Percentiles rank a stretch among this genome's conserved stretches.
phyloP scores from a whole-genome alignment of 2,329 filamentous ascomycete species.

The Beauveria varroae region DNA sequence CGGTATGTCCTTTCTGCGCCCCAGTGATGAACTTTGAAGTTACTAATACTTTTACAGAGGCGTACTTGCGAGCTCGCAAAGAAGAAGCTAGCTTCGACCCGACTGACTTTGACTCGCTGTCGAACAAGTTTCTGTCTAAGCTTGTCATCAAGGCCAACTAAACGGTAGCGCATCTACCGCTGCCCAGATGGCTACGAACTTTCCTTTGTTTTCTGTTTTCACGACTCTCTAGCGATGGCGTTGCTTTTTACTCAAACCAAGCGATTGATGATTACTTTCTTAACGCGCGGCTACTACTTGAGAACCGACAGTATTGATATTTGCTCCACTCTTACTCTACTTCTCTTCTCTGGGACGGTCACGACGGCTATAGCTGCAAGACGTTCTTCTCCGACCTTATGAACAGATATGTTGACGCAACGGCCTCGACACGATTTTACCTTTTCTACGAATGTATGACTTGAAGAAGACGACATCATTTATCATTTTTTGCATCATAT shows the following conservation, averaged over 20 bases:
- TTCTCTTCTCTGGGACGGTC: slow-evolving; percentile 24
- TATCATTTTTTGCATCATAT: slow-evolving; percentile 9
- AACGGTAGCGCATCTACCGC: slow-evolving; percentile 13
- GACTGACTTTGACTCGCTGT: slow-evolving; percentile 87
- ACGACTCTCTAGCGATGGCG: slow-evolving; percentile 19
- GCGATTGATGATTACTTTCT: slow-evolving; percentile 8
- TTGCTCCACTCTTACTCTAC: slow-evolving; percentile 24
- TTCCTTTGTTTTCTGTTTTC: slow-evolving; percentile 17
- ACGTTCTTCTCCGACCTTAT: slow-evolving; percentile 22
- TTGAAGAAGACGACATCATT: slow-evolving; percentile 27
- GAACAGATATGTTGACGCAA: slow-evolving; percentile 26
- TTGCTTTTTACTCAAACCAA: slow-evolving; percentile 5
- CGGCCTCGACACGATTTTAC: slow-evolving; percentile 28
- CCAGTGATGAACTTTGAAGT: background rate
- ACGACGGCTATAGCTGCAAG: slow-evolving; percentile 23
- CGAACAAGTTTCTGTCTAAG: slow-evolving; percentile 95
- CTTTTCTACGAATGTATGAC: slow-evolving; percentile 34
- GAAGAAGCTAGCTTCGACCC: slow-evolving; percentile 74
- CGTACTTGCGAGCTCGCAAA: slow-evolving; percentile 73
- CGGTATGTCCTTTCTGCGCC: slow-evolving; percentile 52
- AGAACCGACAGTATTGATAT: slow-evolving; percentile 16
- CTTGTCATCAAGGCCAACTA: slow-evolving; percentile 92
- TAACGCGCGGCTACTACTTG: slow-evolving; percentile 8
- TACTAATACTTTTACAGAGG: slow-evolving; percentile 47
- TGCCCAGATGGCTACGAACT: slow-evolving; percentile 1